Evolutionary conservation across 768 basidiomycete genomes (phyloP), one percentile per base, ranked within the genome.

Genomic region (Artomyces pyxidatus): DNA sequence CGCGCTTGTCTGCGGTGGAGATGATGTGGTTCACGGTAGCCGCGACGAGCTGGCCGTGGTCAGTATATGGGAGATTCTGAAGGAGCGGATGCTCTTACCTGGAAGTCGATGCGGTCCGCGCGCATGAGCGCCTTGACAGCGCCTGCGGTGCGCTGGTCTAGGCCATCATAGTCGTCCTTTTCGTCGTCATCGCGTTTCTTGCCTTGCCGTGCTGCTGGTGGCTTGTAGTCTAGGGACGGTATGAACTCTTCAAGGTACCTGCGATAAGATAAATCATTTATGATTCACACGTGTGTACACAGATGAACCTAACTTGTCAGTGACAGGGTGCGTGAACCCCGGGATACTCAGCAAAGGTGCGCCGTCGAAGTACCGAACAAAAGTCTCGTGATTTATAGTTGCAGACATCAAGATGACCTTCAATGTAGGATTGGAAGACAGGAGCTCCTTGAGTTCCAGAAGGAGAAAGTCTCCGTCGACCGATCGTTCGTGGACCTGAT

Each of bases 341-440:
- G 91, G 89, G 23, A 97, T 96, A 23, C 74, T 76, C 46, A 96
- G 68, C 41, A 88, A 71, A 1, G 94, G 91, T 3, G 91, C 90
- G 19, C 77, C 73, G 43, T 78, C 63, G 61, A 95, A 96, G 63
- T 97, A 97, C 48, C 77, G 73, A 42, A 83, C 70, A 57, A 92
- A 93, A n/a, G 73, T 78, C 53, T 88, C 74, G 51, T 92, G 88
- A 59, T 96, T 94, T 65, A 95, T 94, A 0, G 94, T 97, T 4
- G 94, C 94, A 27, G 88, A 91, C 92, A 96, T 96, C 40, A 95
- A 73, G 19, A 94, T 67, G 19, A 97, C 74, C 62, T 88, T 93
- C 57, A 96, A 73, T 1, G 63, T 75, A 19, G 71, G 66, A 58
- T 90, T 83, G 17, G 62, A 71, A 52, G 69, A 68, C 39, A 95